Conservation (phyloP, 768 basidiomycete species). For the Suillus tomentosus region DNA sequence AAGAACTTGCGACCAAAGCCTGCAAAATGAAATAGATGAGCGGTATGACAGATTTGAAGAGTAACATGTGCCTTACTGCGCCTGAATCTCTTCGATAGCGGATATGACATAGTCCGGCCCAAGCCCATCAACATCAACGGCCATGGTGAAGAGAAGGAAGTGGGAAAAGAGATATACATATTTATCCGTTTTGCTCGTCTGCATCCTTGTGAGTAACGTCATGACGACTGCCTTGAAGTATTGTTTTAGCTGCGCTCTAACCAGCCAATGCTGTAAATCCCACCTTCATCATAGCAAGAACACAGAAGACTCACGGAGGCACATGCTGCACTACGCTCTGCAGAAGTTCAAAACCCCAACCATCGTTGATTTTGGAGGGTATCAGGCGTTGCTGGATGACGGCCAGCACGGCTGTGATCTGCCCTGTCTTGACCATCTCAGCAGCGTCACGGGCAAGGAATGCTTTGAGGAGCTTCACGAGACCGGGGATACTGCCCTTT, state of each 20-base stretch:
- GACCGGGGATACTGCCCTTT: constrained; percentile 91
- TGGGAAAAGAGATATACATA: constrained; percentile 81
- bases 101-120: constrained; percentile 78
- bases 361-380: constrained; percentile 85
- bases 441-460: constrained; percentile 73
- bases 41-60: constrained; percentile 7
- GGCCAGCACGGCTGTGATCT: constrained; percentile 78
- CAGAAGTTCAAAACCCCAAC: constrained; percentile 88
- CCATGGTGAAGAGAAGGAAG: constrained; percentile 77
- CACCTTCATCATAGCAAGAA: neutral
- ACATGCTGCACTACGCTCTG: constrained; percentile 73
- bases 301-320: constrained; percentile 61
- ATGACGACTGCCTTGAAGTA: constrained; percentile 77
- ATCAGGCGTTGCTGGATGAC: constrained; percentile 90
- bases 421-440: constrained; percentile 68
- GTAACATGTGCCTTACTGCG: constrained; percentile 53
- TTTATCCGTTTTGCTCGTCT: constrained; percentile 85
- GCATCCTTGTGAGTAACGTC: constrained; percentile 82
- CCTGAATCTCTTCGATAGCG: constrained; percentile 83
- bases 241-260: constrained; percentile 56
- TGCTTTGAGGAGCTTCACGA: constrained; percentile 85
- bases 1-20: constrained; percentile 81
- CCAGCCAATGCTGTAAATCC: neutral
- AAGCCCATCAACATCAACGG: constrained; percentile 71
- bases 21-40: constrained; percentile 21